Base-by-base conservation (phyloP, 2,329 filamentous ascomycete genomes). In the Colletotrichum sublineola region DNA sequence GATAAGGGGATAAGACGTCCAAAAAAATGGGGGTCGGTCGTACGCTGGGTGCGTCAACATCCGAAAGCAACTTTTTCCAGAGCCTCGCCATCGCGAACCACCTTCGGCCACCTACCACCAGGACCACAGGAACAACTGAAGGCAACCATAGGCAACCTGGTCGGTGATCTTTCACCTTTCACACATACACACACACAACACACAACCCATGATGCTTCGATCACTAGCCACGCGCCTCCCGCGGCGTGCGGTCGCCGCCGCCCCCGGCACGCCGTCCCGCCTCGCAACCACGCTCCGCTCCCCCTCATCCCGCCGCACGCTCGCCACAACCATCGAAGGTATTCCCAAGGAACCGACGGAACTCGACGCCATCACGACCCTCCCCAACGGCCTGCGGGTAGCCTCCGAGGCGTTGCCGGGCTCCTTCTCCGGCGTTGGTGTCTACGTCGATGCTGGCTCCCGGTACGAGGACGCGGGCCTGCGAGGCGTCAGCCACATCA, bases 391-490 rank as follows among this genome's bases (percentile, higher is more conserved):
- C 79, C 86, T 99, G 75, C 94, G 96, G 70, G 94, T 99, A 71
- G 96, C 96, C 33, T 97, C 96, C 56, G 96, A 99, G 81, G 95
- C 95, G 68, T 88, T 98, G 14, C 95, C 96, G 1, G 96, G 96
- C 53, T 95, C 95, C 77, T 99, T 99, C 82, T 94, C 95, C 5
- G 96, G 95, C 63, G 93, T 99, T 20, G 96, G 96, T 56, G 94
- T 98, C 74, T 99, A 98, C 84, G 90, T 99, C 79, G 95, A 98
- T 81, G 95, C 94, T 40, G 96, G 96, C 20, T 98, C 96, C 67
- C 91, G 96, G 76, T 98, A 96, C 85, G 96, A 99, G 83, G 96
- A 93, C 80, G 89, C 91, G 53, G 91, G 91, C 60, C 86, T 99
- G 67, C 92, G 94, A 71, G 96, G 96, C 56, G 94, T 97, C 38